Evolutionary conservation across 148 eudicot species (phyloP).

Genomic region (Vaccinium darrowii): DNA sequence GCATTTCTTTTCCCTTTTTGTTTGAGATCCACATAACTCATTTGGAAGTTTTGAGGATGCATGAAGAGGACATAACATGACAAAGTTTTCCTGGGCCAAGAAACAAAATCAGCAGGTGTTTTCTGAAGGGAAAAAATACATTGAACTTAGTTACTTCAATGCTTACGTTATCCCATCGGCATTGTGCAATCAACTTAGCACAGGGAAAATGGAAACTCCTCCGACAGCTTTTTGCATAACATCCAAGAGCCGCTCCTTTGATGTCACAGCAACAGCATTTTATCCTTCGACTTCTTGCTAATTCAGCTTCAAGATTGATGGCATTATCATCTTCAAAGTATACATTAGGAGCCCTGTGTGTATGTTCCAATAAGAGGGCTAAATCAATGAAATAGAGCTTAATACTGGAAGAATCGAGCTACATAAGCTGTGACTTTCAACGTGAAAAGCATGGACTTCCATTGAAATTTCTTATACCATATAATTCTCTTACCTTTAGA

Average conservation of each 20-base stretch:
- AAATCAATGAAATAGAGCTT: not conserved
- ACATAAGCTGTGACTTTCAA: slow-evolving; percentile 1
- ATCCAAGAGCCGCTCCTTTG: slow-evolving; percentile 97
- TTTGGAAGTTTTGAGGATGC: slow-evolving; percentile 65
- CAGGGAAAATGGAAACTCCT: slow-evolving; percentile 94
- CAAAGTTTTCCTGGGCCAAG: slow-evolving; percentile 77
- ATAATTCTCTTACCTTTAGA: not conserved
- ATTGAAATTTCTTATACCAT: not conserved
- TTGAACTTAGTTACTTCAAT: not conserved
- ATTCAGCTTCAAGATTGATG: slow-evolving; percentile 32
- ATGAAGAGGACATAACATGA: slow-evolving; percentile 89
- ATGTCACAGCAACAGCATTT: slow-evolving; percentile 80
- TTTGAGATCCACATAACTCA: slow-evolving; percentile 43
- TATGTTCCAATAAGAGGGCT: not conserved
- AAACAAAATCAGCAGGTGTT: slow-evolving; percentile 16
- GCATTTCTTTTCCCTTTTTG: slow-evolving; percentile 35
- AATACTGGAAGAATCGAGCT: not conserved
- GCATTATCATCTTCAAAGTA: slow-evolving; percentile 30
- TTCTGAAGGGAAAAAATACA: not conserved
- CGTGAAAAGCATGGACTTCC: not conserved
- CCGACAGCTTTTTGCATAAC: slow-evolving; percentile 82
- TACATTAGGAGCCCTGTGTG: slow-evolving; percentile 92
- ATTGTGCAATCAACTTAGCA: slow-evolving; percentile 63
- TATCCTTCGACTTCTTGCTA: slow-evolving; percentile 52
- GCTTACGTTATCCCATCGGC: slow-evolving; percentile 93